Evolutionary conservation across 345 rosid species (phyloP), one percentile per base, ranked within the genome.

Genomic region (Gossypium raimondii): DNA sequence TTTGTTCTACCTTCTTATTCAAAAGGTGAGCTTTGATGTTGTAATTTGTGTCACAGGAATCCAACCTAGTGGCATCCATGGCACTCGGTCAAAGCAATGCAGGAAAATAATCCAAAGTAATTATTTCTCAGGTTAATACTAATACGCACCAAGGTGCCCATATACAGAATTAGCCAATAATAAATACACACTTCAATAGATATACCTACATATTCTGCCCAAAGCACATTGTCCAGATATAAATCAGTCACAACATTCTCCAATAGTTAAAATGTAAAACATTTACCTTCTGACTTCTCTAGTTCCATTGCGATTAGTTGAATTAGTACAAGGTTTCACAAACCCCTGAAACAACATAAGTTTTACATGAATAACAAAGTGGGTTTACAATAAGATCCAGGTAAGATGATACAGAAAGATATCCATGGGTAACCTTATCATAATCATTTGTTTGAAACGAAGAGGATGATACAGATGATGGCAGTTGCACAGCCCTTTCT

Each of bases 401-500:
- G 17, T 6, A 75, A 44, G n/a, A 67, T 22, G 55, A 66, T 44
- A 22, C 55, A 45, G 47, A 17, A 63, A 45, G 3, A 47, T 22
- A 13, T 67, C 38, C 7, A 67, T 22, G 38, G 38, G 41, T 22
- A 76, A 95, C 99, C 97, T 90, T 84, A 17, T 78, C 81, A 75
- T 82, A 64, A 47, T 81, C 80, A 84, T 62, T 75, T 65, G 75
- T 81, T 43, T 75, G 83, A 52, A 72, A 61, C 22, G 81, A 78
- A 62, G 90, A 82, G 2, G 89, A 79, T 68, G 89, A 72, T 66
- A 84, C 83, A 78, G 82, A 79, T 76, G 87, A 75, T 14, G 84
- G 77, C 74, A 90, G 90, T 72, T 89, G 97, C 87, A 85, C 85
- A 61, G 99, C 98, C 87, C 99, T 92, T 77, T 93, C 94, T 7